Evolutionary conservation across 2,329 filamentous ascomycete species (phyloP).

Genomic region (Phyllachora maydis): DNA sequence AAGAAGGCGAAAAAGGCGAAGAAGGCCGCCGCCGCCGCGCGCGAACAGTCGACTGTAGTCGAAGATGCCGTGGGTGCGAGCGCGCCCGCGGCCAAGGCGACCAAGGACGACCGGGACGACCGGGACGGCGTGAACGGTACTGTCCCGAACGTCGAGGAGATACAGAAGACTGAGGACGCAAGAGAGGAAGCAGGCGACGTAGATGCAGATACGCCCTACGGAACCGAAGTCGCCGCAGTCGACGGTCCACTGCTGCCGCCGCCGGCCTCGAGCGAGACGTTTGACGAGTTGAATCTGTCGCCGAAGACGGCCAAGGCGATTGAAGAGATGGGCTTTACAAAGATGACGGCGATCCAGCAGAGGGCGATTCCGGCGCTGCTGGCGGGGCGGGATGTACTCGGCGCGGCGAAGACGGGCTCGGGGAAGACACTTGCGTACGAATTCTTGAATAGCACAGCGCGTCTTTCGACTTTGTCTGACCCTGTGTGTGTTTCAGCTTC

Average conservation of each 20-base stretch:
- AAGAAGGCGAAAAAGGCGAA: constrained; percentile 7
- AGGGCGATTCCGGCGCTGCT: constrained; percentile 73
- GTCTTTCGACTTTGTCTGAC: too few relatives aligned
- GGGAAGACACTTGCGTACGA: constrained; percentile 88
- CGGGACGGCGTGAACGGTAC: constrained; percentile 7
- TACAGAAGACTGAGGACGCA: too few relatives aligned
- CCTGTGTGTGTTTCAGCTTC: too few relatives aligned
- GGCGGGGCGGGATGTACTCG: constrained; percentile 79
- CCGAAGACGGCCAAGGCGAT: constrained; percentile 81
- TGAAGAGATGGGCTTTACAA: constrained; percentile 77
- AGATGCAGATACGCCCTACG: constrained; percentile 4
- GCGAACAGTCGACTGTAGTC: constrained; percentile 4
- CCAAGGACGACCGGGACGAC: too few relatives aligned
- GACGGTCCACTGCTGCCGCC: constrained; percentile 33
- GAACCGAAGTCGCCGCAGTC: constrained; percentile 10
- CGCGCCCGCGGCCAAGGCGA: too few relatives aligned
- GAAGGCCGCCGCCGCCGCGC: constrained; percentile 1
- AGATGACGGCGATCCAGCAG: constrained; percentile 88
- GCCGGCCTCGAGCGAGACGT: constrained; percentile 40
- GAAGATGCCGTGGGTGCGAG: too few relatives aligned
- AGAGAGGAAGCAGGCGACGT: constrained; percentile 2
- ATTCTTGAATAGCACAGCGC: too few relatives aligned
- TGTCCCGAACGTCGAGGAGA: too few relatives aligned
- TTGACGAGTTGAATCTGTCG: constrained; percentile 66
- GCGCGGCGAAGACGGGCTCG: constrained; percentile 87